phyloP scores from a whole-genome alignment of 2,329 filamentous ascomycete genomes.

The Paraphaeosphaeria sporulosa region DNA sequence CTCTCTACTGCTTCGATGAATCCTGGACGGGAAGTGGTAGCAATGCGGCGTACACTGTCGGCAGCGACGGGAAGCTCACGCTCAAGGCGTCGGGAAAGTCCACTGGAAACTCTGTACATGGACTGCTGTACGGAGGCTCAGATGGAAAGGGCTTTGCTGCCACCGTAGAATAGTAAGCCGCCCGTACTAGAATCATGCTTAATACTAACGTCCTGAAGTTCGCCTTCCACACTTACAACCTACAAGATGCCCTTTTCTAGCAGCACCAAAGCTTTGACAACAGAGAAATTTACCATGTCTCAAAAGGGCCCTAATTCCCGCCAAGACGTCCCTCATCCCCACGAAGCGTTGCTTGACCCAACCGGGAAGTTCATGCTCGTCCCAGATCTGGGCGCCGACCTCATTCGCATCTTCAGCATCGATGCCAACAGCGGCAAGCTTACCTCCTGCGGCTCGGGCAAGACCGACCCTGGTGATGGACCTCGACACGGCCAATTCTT shows the following conservation, averaged over 20 bases:
- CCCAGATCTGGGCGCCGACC: constrained; percentile 62
- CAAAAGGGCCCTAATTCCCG: constrained; percentile 54
- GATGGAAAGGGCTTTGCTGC: constrained; percentile 28
- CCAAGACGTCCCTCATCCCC: constrained; percentile 62
- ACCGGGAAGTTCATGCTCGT: constrained; percentile 57
- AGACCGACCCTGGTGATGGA: constrained; percentile 55
- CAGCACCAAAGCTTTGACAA: constrained; percentile 22
- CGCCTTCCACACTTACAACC: constrained; percentile 32
- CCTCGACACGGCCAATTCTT: constrained; percentile 60
- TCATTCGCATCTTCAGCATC: constrained; percentile 62
- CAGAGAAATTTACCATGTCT: constrained; percentile 21
- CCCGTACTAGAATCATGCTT: neutral
- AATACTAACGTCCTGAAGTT: constrained; percentile 13
- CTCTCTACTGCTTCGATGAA: constrained; percentile 18
- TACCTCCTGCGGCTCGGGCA: constrained; percentile 51
- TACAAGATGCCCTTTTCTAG: constrained; percentile 34
- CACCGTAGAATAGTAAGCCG: constrained; percentile 28
- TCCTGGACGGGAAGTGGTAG: constrained; percentile 14
- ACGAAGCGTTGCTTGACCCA: constrained; percentile 57
- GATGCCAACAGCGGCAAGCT: constrained; percentile 52
- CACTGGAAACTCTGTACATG: constrained; percentile 26
- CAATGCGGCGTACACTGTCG: constrained; percentile 8
- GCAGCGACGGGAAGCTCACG: constrained; percentile 8
- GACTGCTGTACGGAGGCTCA: constrained; percentile 25
- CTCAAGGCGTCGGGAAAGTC: constrained; percentile 11